Evolutionary conservation across 2,329 filamentous ascomycete genomes (phyloP).

Genomic region (Talaromyces sp.): DNA sequence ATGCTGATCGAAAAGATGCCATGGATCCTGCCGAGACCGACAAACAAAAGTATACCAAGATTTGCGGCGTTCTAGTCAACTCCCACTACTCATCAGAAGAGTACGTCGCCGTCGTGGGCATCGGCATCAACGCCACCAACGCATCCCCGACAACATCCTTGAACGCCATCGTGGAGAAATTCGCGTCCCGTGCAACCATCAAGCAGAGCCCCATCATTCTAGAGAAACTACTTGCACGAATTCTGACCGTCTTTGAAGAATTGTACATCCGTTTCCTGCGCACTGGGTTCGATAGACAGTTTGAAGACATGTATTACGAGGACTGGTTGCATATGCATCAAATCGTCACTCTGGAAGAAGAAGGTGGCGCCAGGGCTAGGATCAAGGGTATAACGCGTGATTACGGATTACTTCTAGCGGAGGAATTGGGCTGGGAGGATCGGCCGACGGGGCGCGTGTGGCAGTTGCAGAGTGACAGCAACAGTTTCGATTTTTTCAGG

Average conservation of each 20-base stretch:
- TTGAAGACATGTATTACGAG: conserved; percentile 74
- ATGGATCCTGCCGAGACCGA: conserved; percentile 57
- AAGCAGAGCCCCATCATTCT: conserved; percentile 57
- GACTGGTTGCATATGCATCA: conserved; percentile 83
- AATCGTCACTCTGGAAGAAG: conserved; percentile 71
- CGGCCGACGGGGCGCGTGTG: conserved; percentile 71
- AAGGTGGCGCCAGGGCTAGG: conserved; percentile 68
- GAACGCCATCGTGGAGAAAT: conserved; percentile 60
- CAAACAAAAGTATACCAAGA: conserved; percentile 67
- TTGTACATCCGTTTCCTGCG: conserved; percentile 72
- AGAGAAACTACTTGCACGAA: conserved; percentile 76
- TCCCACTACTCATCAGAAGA: conserved; percentile 71
- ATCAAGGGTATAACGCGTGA: conserved; percentile 88
- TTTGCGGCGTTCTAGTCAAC: conserved; percentile 89
- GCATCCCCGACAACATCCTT: conserved; percentile 81
- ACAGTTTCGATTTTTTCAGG: conserved; percentile 96
- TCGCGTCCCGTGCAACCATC: conserved; percentile 34
- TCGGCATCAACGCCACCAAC: conserved; percentile 84
- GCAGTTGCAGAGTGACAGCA: conserved; percentile 90
- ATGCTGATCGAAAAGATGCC: conserved; percentile 49
- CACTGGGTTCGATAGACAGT: conserved; percentile 66
- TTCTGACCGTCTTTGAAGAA: conserved; percentile 72
- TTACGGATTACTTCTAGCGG: conserved; percentile 80
- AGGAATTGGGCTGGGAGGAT: conserved; percentile 74
- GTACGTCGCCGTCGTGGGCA: conserved; percentile 82